phyloP scores from a whole-genome alignment of 2,329 filamentous ascomycete species.

The Aspergillus intermedius region DNA sequence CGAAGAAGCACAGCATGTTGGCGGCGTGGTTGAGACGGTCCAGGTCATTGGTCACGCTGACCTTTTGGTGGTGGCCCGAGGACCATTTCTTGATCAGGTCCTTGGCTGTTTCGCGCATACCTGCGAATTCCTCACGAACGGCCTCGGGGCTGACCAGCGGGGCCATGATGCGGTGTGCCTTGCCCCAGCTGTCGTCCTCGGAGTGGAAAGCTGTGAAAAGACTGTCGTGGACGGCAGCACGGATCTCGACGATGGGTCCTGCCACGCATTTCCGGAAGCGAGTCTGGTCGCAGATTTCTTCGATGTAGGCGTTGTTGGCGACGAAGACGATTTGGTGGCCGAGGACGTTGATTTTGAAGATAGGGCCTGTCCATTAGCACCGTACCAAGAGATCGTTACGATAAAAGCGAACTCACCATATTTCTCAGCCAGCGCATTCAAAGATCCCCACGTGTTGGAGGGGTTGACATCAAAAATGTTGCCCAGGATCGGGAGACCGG shows the following conservation, averaged over 20 bases:
- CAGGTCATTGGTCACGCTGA: slow-evolving; percentile 46
- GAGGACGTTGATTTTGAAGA: slow-evolving; percentile 52
- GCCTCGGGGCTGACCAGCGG: slow-evolving; percentile 40
- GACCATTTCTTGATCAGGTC: slow-evolving; percentile 50
- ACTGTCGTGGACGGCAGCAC: slow-evolving; percentile 58
- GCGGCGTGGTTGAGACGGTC: slow-evolving; percentile 50
- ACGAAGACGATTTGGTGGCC: slow-evolving; percentile 45
- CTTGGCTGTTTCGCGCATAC: slow-evolving; percentile 45
- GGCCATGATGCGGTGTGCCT: slow-evolving; percentile 50
- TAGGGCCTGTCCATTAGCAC: slow-evolving; percentile 44
- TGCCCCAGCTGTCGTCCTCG: slow-evolving; percentile 53
- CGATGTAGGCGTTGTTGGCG: slow-evolving; percentile 50
- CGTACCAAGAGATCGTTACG: neutral
- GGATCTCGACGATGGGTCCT: slow-evolving; percentile 48
- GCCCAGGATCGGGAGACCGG: slow-evolving; percentile 46
- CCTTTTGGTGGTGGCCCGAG: slow-evolving; percentile 30
- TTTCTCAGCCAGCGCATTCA: slow-evolving; percentile 44
- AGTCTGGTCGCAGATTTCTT: slow-evolving; percentile 61
- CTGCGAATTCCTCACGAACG: slow-evolving; percentile 37
- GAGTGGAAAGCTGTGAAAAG: slow-evolving; percentile 55
- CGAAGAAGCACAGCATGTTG: slow-evolving; percentile 46
- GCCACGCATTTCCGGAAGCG: slow-evolving; percentile 53
- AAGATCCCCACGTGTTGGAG: slow-evolving; percentile 45
- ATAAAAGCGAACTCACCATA: slow-evolving; percentile 32
- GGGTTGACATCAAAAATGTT: slow-evolving; percentile 48